Conservation (phyloP, 106 monocot species). For the Dendrobium huoshanense region DNA sequence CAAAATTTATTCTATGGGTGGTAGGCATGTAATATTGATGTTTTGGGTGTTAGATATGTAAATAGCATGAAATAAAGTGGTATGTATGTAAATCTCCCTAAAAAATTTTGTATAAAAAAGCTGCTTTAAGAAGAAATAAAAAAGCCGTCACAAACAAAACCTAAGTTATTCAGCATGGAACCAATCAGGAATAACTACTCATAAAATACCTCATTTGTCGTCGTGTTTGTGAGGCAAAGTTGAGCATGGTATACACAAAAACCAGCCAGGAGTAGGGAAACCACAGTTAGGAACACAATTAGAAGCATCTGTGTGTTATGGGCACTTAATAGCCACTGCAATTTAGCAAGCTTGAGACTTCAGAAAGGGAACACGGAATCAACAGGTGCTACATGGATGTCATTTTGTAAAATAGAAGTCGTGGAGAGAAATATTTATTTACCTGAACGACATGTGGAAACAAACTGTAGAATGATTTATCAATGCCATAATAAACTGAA, state of each 20-base stretch:
- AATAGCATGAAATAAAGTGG: no score
- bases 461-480: constrained; percentile 66
- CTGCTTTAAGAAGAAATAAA: no score
- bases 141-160: no score
- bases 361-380: neutral
- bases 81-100: no score
- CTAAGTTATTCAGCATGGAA: neutral
- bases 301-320: constrained; percentile 86
- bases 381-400: neutral
- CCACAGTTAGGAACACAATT: constrained; percentile 56
- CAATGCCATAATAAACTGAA: constrained; percentile 87
- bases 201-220: constrained; percentile 83
- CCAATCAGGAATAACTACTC: no score
- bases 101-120: no score
- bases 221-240: constrained; percentile 89
- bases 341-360: neutral
- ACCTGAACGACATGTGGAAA: constrained; percentile 90
- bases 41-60: no score
- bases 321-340: constrained; percentile 79
- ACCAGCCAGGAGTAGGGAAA: constrained; percentile 65
- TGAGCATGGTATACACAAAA: constrained; percentile 90
- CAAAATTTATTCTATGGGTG: no score
- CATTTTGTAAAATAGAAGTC: neutral
- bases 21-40: no score
- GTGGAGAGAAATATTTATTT: neutral